phyloP scores from a whole-genome alignment of 1,139 yeast genomes.

The Suhomyces bolitotheri region DNA sequence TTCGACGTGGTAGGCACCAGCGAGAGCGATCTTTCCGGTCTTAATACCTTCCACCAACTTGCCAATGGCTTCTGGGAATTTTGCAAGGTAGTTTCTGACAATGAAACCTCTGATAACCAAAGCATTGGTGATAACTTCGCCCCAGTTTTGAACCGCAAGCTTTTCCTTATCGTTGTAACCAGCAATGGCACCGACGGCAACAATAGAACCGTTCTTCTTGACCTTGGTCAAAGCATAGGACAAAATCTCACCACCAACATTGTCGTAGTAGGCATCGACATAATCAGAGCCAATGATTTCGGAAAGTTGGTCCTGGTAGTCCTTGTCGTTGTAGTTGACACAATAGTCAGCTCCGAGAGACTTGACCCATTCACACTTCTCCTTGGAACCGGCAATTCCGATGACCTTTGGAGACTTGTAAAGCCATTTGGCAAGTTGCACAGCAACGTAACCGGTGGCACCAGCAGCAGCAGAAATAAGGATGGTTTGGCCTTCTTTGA shows the following conservation, averaged over 20 bases:
- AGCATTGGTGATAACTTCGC: slow-evolving; percentile 47
- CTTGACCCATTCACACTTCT: slow-evolving; percentile 56
- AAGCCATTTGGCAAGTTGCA: slow-evolving; percentile 58
- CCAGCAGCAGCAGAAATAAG: slow-evolving; percentile 70
- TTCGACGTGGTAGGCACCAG: slow-evolving; percentile 24
- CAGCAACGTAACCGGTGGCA: slow-evolving; percentile 65
- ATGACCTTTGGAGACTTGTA: slow-evolving; percentile 57
- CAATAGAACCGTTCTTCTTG: slow-evolving; percentile 24
- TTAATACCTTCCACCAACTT: slow-evolving; percentile 35
- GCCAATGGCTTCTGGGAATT: slow-evolving; percentile 38
- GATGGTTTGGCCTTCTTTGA: slow-evolving; percentile 41
- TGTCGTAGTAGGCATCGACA: slow-evolving; percentile 37
- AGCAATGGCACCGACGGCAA: slow-evolving; percentile 34
- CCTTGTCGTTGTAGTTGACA: slow-evolving; percentile 54
- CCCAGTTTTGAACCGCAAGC: slow-evolving; percentile 38
- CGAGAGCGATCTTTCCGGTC: slow-evolving; percentile 42
- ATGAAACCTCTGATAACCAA: slow-evolving; percentile 52
- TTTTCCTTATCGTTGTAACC: slow-evolving; percentile 36
- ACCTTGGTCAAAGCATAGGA: slow-evolving; percentile 20
- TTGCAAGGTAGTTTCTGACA: slow-evolving; percentile 35
- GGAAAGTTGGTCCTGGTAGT: slow-evolving; percentile 44
- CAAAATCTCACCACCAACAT: slow-evolving; percentile 26
- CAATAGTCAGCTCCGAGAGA: slow-evolving; percentile 55
- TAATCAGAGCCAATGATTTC: slow-evolving; percentile 55
- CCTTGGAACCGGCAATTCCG: slow-evolving; percentile 65